Conservation (phyloP, 2,329 filamentous ascomycete species). For the Fusarium torreyae region DNA sequence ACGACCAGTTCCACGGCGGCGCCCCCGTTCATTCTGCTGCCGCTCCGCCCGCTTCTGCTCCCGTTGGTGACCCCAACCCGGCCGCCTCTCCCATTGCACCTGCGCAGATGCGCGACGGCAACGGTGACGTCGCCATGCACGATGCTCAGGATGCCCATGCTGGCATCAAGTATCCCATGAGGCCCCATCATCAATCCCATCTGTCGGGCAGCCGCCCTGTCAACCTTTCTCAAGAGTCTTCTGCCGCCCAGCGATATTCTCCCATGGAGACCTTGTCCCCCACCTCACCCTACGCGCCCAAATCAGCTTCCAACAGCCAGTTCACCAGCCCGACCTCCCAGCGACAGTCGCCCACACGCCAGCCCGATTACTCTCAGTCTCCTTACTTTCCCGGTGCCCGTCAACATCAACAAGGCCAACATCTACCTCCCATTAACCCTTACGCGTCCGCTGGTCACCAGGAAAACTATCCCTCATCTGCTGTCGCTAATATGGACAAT, state of each 20-base stretch:
- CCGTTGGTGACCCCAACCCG: constrained; percentile 68
- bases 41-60: constrained; percentile 51
- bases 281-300: constrained; percentile 80
- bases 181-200: constrained; percentile 83
- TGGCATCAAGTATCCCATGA: constrained; percentile 87
- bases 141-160: constrained; percentile 87
- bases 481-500: constrained; percentile 79
- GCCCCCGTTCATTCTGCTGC: constrained; percentile 52
- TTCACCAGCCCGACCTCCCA: constrained; percentile 67
- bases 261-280: constrained; percentile 94
- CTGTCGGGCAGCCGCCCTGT: constrained; percentile 66
- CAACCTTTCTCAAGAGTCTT: constrained; percentile 76
- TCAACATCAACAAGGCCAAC: constrained; percentile 66
- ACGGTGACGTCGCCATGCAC: constrained; percentile 87
- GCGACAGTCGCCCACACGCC: constrained; percentile 85
- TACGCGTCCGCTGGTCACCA: constrained; percentile 72
- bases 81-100: constrained; percentile 70
- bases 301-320: constrained; percentile 73
- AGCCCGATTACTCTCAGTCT: constrained; percentile 72
- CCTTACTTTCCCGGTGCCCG: constrained; percentile 67
- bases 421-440: constrained; percentile 81
- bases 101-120: constrained; percentile 77
- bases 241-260: constrained; percentile 92
- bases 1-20: constrained; percentile 74
- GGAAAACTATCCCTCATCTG: constrained; percentile 81